A percentile compares a stretch with the other conserved stretches of the same genome.
These are phyloP conservation scores for Galerina marginata DNA, from an alignment of 768 basidiomycete species.

Conservation along the genomic window DNA sequence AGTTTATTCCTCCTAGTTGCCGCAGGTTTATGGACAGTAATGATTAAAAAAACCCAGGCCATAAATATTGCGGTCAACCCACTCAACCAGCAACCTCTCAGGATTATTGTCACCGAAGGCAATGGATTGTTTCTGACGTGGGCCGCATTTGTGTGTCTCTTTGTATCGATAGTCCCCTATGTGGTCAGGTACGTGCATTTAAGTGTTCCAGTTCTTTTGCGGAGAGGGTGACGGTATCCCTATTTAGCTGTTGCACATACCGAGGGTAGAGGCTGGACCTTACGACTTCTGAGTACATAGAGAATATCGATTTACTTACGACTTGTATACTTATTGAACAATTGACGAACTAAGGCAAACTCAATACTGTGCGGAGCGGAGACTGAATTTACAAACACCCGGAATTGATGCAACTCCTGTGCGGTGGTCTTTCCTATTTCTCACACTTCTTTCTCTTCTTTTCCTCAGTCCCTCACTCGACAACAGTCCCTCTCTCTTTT, in stretches of 20 bases:
- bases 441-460: slow-evolving; percentile 3
- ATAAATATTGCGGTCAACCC: slow-evolving; percentile 58
- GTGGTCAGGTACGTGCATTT: slow-evolving; percentile 66
- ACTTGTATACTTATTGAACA: slow-evolving; percentile 6
- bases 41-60: slow-evolving; percentile 65
- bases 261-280: slow-evolving; percentile 51
- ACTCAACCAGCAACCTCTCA: slow-evolving; percentile 46
- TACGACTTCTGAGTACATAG: neutral
- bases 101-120: slow-evolving; percentile 68
- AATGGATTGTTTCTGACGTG: slow-evolving; percentile 70
- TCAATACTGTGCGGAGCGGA: neutral
- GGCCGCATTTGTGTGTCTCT: slow-evolving; percentile 74
- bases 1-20: slow-evolving; percentile 70
- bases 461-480: neutral
- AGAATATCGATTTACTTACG: slow-evolving; percentile 20
- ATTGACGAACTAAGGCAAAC: neutral
- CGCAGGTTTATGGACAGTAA: slow-evolving; percentile 78
- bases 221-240: neutral
- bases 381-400: slow-evolving; percentile 6
- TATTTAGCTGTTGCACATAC: slow-evolving; percentile 76
- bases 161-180: slow-evolving; percentile 73
- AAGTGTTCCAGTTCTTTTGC: neutral
- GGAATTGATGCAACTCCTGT: neutral
- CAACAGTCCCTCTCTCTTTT: slow-evolving; percentile 15
- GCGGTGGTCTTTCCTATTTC: neutral